Evolutionary conservation across 345 rosid genomes (phyloP), one percentile per base, ranked within the genome.

Genomic region (Nephelium lappaceum): DNA sequence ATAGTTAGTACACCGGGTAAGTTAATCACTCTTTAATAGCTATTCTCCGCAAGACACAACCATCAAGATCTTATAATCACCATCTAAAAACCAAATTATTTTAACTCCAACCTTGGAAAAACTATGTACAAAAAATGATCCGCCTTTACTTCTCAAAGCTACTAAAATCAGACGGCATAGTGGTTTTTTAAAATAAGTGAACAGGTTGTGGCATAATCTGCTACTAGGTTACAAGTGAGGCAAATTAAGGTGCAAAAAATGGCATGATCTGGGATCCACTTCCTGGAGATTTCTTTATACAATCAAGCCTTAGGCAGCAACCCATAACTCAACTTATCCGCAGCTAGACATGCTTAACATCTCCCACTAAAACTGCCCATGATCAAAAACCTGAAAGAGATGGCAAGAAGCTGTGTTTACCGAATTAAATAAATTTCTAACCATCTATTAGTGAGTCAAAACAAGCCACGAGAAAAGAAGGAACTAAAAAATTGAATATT

Each of bases 381-480:
- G n/a, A 65, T 65, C 25, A 12, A 62, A n/a, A 64, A 65, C 11
- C 71, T 12, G 78, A 65, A 65, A 65, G 42, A 25, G 63, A 65
- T 25, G 5, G 68, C 36, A 8, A 49, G 47, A 55, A 65, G 6
- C n/a, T 3, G 15, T n/a, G n/a, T 66, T 31, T 6, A 31, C 0
- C 6, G 7, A 27, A 65, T 49, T 6, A 10, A 16, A 75, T 25
- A 64, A 47, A 39, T 18, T 27, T 31, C 27, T 63, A 16, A 64
- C 8, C 43, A 73, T 24, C 41, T 41, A 57, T 60, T 23, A 61
- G 9, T 65, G n/a, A 75, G 55, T 63, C 38, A 49, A 23, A n/a
- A 75, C 62, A 65, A 43, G 69, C 25, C 25, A 63, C 0, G 15
- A 25, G 58, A 63, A 15, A 41, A 62, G 27, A 55, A 36, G 21